These are phyloP conservation scores for Candida maltosa DNA, from an alignment of 805 yeast genomes.

Conservation along the genomic window DNA sequence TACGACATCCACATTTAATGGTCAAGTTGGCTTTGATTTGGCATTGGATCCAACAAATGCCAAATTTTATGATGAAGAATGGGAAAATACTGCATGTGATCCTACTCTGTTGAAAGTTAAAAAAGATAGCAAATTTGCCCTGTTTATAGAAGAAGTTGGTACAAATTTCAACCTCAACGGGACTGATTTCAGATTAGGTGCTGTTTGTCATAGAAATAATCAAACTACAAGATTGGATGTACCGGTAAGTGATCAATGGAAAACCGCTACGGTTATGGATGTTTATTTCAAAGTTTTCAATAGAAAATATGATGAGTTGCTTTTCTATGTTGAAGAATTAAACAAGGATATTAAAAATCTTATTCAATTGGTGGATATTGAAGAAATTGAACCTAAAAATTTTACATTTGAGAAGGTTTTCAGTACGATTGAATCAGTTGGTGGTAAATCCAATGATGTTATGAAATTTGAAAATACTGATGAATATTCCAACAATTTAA, in stretches of 20 bases:
- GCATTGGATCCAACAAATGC: constrained; percentile 56
- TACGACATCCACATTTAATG: constrained; percentile 49
- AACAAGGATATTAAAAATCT: constrained; percentile 35
- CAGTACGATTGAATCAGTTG: constrained; percentile 14
- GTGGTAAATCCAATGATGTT: constrained; percentile 2
- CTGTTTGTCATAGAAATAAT: constrained; percentile 65
- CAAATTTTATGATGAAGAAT: constrained; percentile 46
- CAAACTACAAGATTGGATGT: constrained; percentile 63
- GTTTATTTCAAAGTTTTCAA: constrained; percentile 46
- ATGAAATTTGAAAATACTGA: constrained; percentile 12
- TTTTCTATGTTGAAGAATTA: constrained; percentile 65
- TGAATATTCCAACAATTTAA: constrained; percentile 18
- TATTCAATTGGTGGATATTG: constrained; percentile 14
- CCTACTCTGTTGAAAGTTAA: constrained; percentile 51
- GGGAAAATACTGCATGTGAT: constrained; percentile 28
- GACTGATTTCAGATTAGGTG: constrained; percentile 55
- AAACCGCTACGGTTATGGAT: constrained; percentile 46
- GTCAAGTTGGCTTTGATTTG: constrained; percentile 72
- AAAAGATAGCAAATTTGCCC: constrained; percentile 52
- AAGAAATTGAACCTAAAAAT: constrained; percentile 15
- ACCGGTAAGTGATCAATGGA: constrained; percentile 20
- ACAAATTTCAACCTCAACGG: constrained; percentile 32
- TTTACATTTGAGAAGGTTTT: constrained; percentile 20
- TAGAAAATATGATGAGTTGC: constrained; percentile 47
- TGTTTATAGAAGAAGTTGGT: constrained; percentile 49